These are phyloP conservation scores for Exophiala sideris DNA, from an alignment of 2,329 filamentous ascomycete genomes.

Conservation along the genomic window DNA sequence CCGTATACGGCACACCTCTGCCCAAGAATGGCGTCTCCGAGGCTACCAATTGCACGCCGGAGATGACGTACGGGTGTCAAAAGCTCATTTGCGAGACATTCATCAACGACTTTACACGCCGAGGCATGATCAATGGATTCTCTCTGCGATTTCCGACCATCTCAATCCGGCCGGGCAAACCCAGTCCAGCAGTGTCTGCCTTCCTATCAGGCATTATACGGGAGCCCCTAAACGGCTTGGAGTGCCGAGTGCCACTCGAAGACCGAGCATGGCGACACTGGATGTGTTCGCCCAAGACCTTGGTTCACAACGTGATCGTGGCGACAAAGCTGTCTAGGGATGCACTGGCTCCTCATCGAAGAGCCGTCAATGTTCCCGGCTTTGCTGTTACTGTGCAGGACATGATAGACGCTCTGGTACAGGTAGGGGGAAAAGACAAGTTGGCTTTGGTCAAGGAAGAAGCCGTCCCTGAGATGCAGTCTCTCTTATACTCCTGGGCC, in stretches of 20 bases:
- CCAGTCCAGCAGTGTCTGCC: constrained; percentile 59
- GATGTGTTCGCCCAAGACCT: constrained; percentile 51
- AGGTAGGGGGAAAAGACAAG: constrained; percentile 52
- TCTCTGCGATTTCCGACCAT: constrained; percentile 60
- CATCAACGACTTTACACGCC: constrained; percentile 61
- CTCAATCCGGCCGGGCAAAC: constrained; percentile 58
- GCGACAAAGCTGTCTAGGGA: constrained; percentile 42
- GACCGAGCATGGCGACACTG: constrained; percentile 50
- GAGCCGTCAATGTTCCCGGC: constrained; percentile 57
- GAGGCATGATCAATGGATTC: constrained; percentile 57
- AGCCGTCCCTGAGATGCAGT: constrained; percentile 47
- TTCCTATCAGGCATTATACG: constrained; percentile 63
- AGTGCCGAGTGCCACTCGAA: constrained; percentile 51
- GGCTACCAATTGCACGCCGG: constrained; percentile 53
- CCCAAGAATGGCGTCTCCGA: constrained; percentile 51
- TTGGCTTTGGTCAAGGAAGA: constrained; percentile 50
- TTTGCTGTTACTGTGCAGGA: constrained; percentile 50
- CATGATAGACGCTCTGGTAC: constrained; percentile 54
- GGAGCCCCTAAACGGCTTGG: constrained; percentile 56
- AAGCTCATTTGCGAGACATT: constrained; percentile 61
- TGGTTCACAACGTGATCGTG: constrained; percentile 53
- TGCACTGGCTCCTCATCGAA: constrained; percentile 39
- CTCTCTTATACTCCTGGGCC: constrained; percentile 55
- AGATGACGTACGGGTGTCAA: constrained; percentile 61
- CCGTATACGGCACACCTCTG: constrained; percentile 59